A percentile compares a stretch with the other conserved stretches of the same genome.
These are phyloP conservation scores for Rubus parviflorus DNA, from an alignment of 306 rosid genomes.

Conservation along the genomic window DNA sequence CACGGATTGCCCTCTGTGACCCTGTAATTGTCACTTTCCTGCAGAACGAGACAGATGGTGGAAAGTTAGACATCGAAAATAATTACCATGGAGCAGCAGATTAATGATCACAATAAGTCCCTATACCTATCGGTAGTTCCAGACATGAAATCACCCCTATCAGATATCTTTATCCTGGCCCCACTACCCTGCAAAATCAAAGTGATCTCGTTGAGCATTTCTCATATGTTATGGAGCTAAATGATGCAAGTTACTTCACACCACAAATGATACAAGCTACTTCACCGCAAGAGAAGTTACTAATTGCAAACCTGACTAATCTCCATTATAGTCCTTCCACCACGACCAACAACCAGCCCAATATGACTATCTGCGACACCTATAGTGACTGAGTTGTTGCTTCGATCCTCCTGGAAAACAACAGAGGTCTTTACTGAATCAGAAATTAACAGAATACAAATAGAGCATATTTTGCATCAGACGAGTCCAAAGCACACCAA, in stretches of 20 bases:
- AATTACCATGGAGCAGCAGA: constrained; percentile 9
- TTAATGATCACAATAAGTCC: background rate
- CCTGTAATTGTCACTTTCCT: constrained; percentile 99
- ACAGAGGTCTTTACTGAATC: constrained; percentile 12
- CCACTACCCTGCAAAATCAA: constrained; percentile 71
- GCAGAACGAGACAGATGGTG: constrained; percentile 27
- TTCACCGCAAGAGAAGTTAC: background rate
- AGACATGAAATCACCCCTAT: constrained; percentile 93
- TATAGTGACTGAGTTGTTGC: constrained; percentile 72
- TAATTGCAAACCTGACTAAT: constrained; percentile 79
- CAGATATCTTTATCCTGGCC: constrained; percentile 98
- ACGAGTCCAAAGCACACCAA: background rate
- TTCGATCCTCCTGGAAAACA: constrained; percentile 76
- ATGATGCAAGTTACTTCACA: constrained; percentile 12
- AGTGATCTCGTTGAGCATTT: constrained; percentile 23
- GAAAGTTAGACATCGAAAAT: background rate
- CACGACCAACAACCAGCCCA: constrained; percentile 98
- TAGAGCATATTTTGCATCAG: background rate
- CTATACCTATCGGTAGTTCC: constrained; percentile 94
- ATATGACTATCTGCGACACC: constrained; percentile 88
- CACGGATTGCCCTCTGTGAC: constrained; percentile 83
- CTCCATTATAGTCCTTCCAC: constrained; percentile 90
- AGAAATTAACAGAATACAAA: background rate
- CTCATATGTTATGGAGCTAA: constrained; percentile 12
- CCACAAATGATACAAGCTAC: background rate